Base-by-base conservation (phyloP, 495 filamentous ascomycete species). In the Podospora didyma region DNA sequence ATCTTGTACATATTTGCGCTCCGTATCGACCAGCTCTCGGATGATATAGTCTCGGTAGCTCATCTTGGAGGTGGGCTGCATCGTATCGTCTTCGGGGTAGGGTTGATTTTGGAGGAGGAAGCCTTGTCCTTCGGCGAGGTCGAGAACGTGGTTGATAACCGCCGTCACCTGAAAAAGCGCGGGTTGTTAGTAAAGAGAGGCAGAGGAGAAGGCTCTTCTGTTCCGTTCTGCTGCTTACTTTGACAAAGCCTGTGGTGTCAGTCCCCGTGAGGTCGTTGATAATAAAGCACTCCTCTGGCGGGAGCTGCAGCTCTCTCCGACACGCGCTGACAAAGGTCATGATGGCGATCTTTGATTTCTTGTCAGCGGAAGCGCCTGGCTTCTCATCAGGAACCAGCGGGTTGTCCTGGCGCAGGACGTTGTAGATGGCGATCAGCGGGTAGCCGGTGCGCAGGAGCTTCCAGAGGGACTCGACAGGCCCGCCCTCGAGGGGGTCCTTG, bases 1-100 rank as follows among this genome's bases (percentile, higher is more conserved):
- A 74, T 97, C 92, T 64, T 97, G 93, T n/a, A 97, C 95, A 60
- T 98, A 98, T 67, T 96, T 95, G 41, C 94, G 86, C 69, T 98
- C 94, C 4, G 93, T 97, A 62, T 89, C 89, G 46, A 98, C 84
- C 46, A 98, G 73, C 67, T 98, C 94, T 61, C 88, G 83, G 28
- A 98, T 82, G 57, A 97, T 87, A 63, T 96, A 86, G 54, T 96
- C 86, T 41, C 90, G 80, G 65, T 91, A 90, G 49, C 89, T 94
- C 62, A 90, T 84, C 62, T 82, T 69, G 56, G 79, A 70, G 45
- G 69, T 77, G 9, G 78, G 70, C 11, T 74, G 71, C 45, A 78
- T 71, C 7, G 73, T 61, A 20, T 75, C 72, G 24, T 73, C 75
- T 52, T 75, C 73, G 24, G 72, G 73, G 56, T 75, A 78, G 7